Conservation (phyloP, 2,329 filamentous ascomycete genomes). For the Hypoxylon sp. region DNA sequence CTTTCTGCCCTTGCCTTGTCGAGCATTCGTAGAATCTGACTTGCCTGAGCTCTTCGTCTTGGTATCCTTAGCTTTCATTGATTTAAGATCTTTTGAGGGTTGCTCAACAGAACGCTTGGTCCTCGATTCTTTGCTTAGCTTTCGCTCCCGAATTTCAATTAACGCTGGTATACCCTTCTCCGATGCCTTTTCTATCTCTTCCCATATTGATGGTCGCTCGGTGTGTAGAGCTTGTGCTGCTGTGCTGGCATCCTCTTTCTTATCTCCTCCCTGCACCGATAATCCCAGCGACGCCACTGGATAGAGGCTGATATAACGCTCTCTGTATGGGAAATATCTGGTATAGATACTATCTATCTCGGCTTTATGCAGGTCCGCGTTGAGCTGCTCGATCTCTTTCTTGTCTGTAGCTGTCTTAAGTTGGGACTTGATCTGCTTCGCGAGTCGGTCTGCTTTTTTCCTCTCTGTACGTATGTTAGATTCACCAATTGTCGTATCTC, state of each 20-base stretch:
- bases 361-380: slow-evolving; percentile 73
- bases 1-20: slow-evolving; percentile 48
- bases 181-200: slow-evolving; percentile 75
- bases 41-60: slow-evolving; percentile 39
- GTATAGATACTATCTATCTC: slow-evolving; percentile 84
- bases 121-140: slow-evolving; percentile 32
- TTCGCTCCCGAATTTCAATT: slow-evolving; percentile 51
- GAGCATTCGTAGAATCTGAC: slow-evolving; percentile 31
- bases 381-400: slow-evolving; percentile 66
- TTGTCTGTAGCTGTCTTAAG: slow-evolving; percentile 66
- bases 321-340: slow-evolving; percentile 77
- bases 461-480: slow-evolving; percentile 66
- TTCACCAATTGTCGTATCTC: not conserved
- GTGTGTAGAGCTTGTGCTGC: slow-evolving; percentile 60
- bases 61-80: slow-evolving; percentile 26
- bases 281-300: slow-evolving; percentile 53
- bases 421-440: slow-evolving; percentile 75
- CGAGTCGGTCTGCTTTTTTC: slow-evolving; percentile 77
- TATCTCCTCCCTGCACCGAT: slow-evolving; percentile 57
- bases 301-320: slow-evolving; percentile 78
- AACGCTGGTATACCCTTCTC: slow-evolving; percentile 49
- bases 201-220: slow-evolving; percentile 75
- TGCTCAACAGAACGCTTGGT: slow-evolving; percentile 27
- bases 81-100: slow-evolving; percentile 29
- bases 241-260: slow-evolving; percentile 59